Evolutionary conservation across 1,139 yeast species (phyloP), one percentile per base, ranked within the genome.

Genomic region (Sugiyamaella novakii): DNA sequence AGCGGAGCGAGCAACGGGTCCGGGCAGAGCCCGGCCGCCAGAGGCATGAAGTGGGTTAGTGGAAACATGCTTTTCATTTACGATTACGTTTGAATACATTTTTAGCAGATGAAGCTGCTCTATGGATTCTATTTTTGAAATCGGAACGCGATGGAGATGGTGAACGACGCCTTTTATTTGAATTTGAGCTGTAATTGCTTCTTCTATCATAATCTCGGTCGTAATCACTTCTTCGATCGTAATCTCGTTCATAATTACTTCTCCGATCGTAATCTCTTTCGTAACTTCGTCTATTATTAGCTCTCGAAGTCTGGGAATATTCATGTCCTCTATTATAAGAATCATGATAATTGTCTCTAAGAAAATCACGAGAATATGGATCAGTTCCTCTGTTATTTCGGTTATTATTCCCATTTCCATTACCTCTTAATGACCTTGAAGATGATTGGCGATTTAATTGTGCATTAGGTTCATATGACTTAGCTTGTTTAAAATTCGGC

Each of bases 21-120:
- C 36, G 36, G 36, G 36, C 36, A 33, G 36, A 33, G 36, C 36
- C 36, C 36, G 19, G 36, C 36, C 36, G 36, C 36, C 36, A 19
- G 36, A 33, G 36, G 36, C 36, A 33, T 22, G 8, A 5, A 22
- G 25, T 22, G 8, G 25, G 25, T 6, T 22, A 6, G 8, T 22
- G 5, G 25, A 22, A 6, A 6, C 19, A 22, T 36, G 12, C 17
- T 10, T 36, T 24, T 6, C 19, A 31, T 22, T 28, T 29, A 21
- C 10, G 14, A 34, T 24, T 21, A 10, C 43, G 27, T 14, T 14
- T 39, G 21, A 39, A 30, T 19, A 27, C 43, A n/a, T 30, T 39
- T 22, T 22, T 28, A 11, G 43, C 43, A 18, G 43, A 39, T 3
- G 21, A 11, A 6, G 43, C n/a, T n/a, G 35, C 35, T 12, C 15